phyloP scores from a whole-genome alignment of 768 basidiomycete genomes.

The Tricholoma flavovirens region DNA sequence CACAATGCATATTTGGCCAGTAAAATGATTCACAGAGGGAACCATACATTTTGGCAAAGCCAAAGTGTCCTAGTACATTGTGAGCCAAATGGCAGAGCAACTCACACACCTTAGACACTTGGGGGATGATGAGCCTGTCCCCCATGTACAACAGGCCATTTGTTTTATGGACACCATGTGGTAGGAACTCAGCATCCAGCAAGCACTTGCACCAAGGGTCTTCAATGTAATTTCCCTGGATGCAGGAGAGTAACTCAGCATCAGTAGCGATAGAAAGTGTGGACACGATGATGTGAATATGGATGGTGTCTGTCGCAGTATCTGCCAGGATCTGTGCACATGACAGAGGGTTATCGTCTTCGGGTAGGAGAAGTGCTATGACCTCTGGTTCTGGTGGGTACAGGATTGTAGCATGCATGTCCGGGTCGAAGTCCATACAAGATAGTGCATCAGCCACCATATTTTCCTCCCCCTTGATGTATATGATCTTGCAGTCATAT shows the following conservation, averaged over 20 bases:
- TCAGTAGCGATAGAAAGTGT: background rate
- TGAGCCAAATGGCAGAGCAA: background rate
- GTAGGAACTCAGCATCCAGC: background rate
- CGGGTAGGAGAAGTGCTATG: background rate
- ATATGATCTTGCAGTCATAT: no score
- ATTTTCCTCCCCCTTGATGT: no score
- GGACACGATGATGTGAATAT: background rate
- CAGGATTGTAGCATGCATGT: background rate
- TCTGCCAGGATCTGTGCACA: background rate
- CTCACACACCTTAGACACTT: background rate
- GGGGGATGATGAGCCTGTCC: background rate
- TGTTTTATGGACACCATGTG: background rate
- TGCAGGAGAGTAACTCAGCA: background rate
- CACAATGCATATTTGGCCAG: background rate
- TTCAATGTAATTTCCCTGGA: background rate
- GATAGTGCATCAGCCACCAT: constrained; percentile 30
- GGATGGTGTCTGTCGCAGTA: background rate
- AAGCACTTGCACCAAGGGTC: background rate
- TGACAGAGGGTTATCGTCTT: background rate
- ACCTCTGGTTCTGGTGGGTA: background rate
- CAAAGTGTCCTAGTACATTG: background rate
- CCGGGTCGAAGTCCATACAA: background rate
- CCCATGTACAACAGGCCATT: background rate
- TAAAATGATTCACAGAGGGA: no score
- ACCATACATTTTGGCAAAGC: background rate